phyloP scores from a whole-genome alignment of 306 rosid species.

The Citrullus mucosospermus region DNA sequence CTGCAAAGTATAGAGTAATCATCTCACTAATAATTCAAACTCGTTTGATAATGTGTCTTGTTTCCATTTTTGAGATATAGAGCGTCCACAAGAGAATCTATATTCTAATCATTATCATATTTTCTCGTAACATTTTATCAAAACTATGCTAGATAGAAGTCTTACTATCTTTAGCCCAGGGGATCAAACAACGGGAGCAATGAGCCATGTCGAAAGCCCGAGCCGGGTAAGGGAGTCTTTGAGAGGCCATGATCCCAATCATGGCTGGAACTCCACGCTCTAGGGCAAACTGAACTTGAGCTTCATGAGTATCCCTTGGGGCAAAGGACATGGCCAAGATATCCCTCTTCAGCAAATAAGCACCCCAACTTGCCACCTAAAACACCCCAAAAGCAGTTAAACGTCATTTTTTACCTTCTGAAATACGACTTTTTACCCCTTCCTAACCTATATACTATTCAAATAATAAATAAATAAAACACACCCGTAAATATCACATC shows the following conservation, averaged over 20 bases:
- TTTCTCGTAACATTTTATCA: too few relatives aligned
- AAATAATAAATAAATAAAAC: too few relatives aligned
- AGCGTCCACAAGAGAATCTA: too few relatives aligned
- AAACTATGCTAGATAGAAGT: not conserved
- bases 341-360: slow-evolving; percentile 68
- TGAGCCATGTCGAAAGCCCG: slow-evolving; percentile 98
- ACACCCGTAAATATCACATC: too few relatives aligned
- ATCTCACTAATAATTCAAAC: too few relatives aligned
- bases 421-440: not conserved
- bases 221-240: slow-evolving; percentile 82
- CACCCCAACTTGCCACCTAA: slow-evolving; percentile 99
- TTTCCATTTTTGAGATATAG: too few relatives aligned
- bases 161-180: slow-evolving; percentile 57
- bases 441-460: not conserved
- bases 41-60: too few relatives aligned
- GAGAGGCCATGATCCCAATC: slow-evolving; percentile 82
- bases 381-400: not conserved
- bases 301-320: slow-evolving; percentile 95
- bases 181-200: slow-evolving; percentile 92
- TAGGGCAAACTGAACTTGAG: slow-evolving; percentile 89
- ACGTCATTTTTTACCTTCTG: not conserved
- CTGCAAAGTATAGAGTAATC: slow-evolving; percentile 15
- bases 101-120: too few relatives aligned
- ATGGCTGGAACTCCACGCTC: slow-evolving; percentile 98
- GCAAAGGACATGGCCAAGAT: slow-evolving; percentile 85